A percentile compares a stretch with the other conserved stretches of the same genome.
phyloP scores from a whole-genome alignment of 2,329 filamentous ascomycete genomes.

The Sporothrix dimorphospora region DNA sequence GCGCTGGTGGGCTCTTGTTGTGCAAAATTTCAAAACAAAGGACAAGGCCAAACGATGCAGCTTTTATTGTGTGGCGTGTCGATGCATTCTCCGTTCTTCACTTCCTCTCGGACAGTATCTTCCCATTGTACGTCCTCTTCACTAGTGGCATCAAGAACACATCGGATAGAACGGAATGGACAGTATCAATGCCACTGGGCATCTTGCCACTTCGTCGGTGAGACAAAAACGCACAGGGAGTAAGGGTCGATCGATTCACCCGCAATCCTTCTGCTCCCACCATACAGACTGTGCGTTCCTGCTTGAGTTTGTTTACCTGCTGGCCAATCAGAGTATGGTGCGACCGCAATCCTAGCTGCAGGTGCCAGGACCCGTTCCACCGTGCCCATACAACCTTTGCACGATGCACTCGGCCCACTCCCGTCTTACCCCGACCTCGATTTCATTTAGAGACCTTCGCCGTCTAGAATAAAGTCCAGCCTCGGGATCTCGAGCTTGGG shows the following conservation, averaged over 20 bases:
- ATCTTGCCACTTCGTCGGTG: conserved; percentile 15
- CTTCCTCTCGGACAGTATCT: too few species aligned
- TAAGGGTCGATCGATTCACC: background rate
- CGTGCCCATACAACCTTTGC: background rate
- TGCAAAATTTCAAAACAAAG: background rate
- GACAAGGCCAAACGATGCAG: conserved; percentile 4
- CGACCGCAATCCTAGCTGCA: background rate
- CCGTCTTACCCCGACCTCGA: background rate
- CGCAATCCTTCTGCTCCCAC: background rate
- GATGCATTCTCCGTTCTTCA: too few species aligned
- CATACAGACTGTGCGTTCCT: background rate
- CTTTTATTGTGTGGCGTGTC: too few species aligned
- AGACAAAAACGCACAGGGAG: background rate
- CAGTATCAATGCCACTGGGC: background rate
- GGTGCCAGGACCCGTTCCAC: background rate
- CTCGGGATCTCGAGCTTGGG: conserved; percentile 66
- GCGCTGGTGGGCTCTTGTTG: background rate
- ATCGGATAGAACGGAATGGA: background rate
- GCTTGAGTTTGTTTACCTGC: background rate
- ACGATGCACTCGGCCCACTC: background rate
- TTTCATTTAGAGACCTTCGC: background rate
- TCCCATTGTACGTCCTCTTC: too few species aligned
- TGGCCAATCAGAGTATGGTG: background rate
- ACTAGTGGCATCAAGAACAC: background rate
- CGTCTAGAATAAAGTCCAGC: conserved; percentile 57